phyloP scores from a whole-genome alignment of 495 filamentous ascomycete species.

The Glonium stellatum region DNA sequence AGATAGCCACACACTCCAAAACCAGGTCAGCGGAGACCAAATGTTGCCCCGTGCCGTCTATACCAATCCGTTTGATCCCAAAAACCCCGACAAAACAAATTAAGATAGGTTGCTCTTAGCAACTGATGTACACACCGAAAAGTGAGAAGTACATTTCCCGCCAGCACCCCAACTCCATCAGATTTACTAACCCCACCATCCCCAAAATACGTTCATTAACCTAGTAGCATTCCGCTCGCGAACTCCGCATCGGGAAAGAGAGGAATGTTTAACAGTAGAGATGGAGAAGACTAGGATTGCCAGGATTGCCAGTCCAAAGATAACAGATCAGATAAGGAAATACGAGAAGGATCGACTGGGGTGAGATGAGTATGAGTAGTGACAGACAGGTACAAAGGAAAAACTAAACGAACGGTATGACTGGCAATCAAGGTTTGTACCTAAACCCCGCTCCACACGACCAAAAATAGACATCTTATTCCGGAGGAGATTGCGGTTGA shows the following conservation, averaged over 20 bases:
- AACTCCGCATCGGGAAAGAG: neutral
- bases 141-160: neutral
- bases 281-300: slow-evolving; percentile 4
- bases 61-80: slow-evolving; percentile 3
- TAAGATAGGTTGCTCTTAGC: slow-evolving; percentile 5
- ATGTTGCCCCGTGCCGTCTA: slow-evolving; percentile 16
- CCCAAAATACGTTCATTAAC: neutral
- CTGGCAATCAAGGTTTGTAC: slow-evolving; percentile 17
- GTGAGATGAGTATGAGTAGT: slow-evolving; percentile 12
- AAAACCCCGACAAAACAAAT: neutral
- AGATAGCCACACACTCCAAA: slow-evolving; percentile 12
- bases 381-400: slow-evolving; percentile 31
- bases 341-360: slow-evolving; percentile 21
- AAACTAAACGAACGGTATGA: slow-evolving; percentile 26
- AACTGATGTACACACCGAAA: slow-evolving; percentile 5
- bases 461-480: slow-evolving; percentile 8
- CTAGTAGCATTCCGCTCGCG: neutral
- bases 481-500: slow-evolving; percentile 7
- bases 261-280: neutral
- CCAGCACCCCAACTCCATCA: neutral
- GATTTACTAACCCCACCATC: neutral
- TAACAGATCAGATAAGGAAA: slow-evolving; percentile 16
- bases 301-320: slow-evolving; percentile 8
- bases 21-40: slow-evolving; percentile 9
- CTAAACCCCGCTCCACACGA: slow-evolving; percentile 4